Evolutionary conservation across 2,329 filamentous ascomycete species (phyloP), one percentile per base, ranked within the genome.

Genomic region (Hypoxylon sp.): DNA sequence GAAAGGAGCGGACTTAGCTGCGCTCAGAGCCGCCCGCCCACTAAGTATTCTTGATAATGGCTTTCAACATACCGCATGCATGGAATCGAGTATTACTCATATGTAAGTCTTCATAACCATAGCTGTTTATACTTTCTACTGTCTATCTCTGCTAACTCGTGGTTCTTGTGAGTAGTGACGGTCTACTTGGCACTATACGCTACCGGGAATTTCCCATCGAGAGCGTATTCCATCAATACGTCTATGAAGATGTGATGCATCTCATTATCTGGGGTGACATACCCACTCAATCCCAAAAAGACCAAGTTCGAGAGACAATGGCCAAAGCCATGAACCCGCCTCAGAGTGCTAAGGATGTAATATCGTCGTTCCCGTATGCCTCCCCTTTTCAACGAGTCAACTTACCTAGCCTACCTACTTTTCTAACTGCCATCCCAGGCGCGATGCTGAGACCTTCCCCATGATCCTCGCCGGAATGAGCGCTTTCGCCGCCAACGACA

Each of bases 201-300:
- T 74, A 70, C 34, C 59, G 72, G 34, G 72, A 69, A 32, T 70
- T 71, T 51, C 60, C 66, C n/a, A 73, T 74, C 29, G 51, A 74
- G 37, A 57, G 68, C 27, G 39, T 74, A 43, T 74, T 73, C 47
- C 67, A 69, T 8, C 32, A 73, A 58, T 71, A 74, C 37, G 70
- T 70, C 9, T 72, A 71, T 34, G 72, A 74, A 54, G 72, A 74
- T 66, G 59, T 73, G 5, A 74, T 74, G 72, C 65, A 80, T 58
- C 75, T 82, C 19, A 72, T 81, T 11, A 74, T 81, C 59, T 81
- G 78, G 73, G 78, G 78, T 6, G 66, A 74, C 7, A 67, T 79
- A 1, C 80, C 80, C 0, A 73, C 72, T 2, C 63, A 73, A 29
- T 61, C 69, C 16, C 73, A 80, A 69, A 76, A 75, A 69, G 74